Evolutionary conservation across 1,284 basidiomycete species (phyloP), one percentile per base, ranked within the genome.

Genomic region (Cutaneotrichosporon spelunceum): DNA sequence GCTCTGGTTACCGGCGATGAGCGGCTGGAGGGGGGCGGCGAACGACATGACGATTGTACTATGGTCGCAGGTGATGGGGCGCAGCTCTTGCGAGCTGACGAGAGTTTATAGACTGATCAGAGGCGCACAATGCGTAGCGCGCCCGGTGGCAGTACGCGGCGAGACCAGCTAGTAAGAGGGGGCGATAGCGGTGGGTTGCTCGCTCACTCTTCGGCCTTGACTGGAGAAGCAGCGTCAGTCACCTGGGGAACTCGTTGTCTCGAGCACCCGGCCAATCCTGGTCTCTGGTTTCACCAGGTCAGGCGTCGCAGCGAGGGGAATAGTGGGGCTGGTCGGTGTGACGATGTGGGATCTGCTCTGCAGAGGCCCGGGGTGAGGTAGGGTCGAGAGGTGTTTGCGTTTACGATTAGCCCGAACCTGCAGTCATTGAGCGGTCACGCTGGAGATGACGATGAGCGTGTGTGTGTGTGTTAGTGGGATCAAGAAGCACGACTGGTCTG

Each of bases 1-100:
- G 53, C 67, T 63, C 62, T 70, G 60, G 65, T 79, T 79, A 27
- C 69, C 67, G 21, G 72, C 63, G 56, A 72, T 55, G 63, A 65
- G 64, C 30, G 69, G 66, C 39, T 58, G 54, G 21, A 72, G 64
- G 21, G 71, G 64, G 53, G 67, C 63, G 54, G 69, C 60, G 42
- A 30, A 23, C 11, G 53, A 16, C 57, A 59, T 63, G 33, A 53
- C 57, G 47, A 62, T 59, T 33, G 29, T 47, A 48, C 21, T 48
- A 23, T 4, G 11, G 23, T 24, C 10, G 45, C 10, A 14, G 42
- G 10, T 26, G 24, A 19, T n/a, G 48, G 48, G 26, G 48, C 24
- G 48, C 13, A 50, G 48, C 24, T 26, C 26, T 42, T n/a, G 6
- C 9, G 39, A 42, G 39, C 19, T n/a, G 39, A 19, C 7, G 1